A percentile compares a stretch with the other conserved stretches of the same genome.
phyloP scores from a whole-genome alignment of 352 stramenopile species.

The Phytophthora kernoviae region DNA sequence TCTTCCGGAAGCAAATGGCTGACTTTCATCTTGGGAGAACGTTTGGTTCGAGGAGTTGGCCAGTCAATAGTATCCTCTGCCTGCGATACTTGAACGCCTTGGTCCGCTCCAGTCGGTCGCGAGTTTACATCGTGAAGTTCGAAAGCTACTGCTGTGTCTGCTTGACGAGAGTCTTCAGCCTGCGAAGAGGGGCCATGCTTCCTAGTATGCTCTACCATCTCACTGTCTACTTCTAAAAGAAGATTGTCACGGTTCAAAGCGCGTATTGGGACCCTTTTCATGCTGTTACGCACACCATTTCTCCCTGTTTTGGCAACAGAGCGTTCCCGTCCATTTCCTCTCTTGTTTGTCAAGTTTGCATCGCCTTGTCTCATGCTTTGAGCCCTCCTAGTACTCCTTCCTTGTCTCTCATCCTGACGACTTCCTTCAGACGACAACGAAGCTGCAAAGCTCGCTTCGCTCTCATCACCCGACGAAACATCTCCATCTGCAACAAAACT shows the following conservation, averaged over 20 bases:
- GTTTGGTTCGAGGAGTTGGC: conserved; percentile 19
- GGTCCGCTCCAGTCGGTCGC: conserved; percentile 10
- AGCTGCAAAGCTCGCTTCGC: background rate
- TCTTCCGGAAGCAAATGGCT: conserved; percentile 28
- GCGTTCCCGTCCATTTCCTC: background rate
- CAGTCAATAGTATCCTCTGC: conserved; percentile 10
- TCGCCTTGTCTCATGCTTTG: background rate
- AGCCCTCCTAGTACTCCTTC: background rate
- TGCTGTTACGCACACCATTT: conserved; percentile 8
- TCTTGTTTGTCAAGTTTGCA: conserved; percentile 2
- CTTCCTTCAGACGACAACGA: background rate
- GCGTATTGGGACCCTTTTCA: conserved; percentile 1
- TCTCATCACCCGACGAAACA: conserved; percentile 2
- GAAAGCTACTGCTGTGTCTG: conserved; percentile 7
- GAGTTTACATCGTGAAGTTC: conserved; percentile 4
- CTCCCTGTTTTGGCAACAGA: background rate
- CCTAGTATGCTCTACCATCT: background rate
- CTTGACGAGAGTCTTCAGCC: background rate
- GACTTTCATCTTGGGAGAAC: conserved; percentile 35
- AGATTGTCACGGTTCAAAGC: conserved; percentile 14
- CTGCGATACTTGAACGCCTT: conserved; percentile 3
- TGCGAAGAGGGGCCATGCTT: background rate
- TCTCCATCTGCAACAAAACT: background rate
- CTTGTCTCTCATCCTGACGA: conserved; percentile 5
- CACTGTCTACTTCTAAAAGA: conserved; percentile 1